Base-by-base conservation (phyloP, 163 green algal species). In the Scenedesmus sp. region DNA sequence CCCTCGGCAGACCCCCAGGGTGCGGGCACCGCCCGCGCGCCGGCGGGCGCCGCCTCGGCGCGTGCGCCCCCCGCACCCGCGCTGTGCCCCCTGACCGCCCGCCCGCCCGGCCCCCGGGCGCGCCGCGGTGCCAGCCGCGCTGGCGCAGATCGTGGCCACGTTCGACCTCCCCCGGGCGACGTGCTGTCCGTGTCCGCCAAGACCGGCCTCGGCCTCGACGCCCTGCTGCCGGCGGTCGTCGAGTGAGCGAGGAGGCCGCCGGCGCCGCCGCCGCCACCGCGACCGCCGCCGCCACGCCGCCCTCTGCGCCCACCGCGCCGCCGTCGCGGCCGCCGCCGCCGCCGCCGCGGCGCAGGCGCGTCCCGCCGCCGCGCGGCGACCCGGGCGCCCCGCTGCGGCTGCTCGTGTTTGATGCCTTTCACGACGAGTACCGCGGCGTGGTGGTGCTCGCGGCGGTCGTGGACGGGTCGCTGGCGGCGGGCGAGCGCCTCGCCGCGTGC, bases 391-490 rank as follows among this genome's bases (percentile, higher is more conserved):
- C 89, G 5, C 81, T 94, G 45, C 75, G 91, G 1, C 73, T 93
- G 84, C 87, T 98, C 71, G 84, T 98, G 33, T 97, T 98, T 75
- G 95, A 98, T 78, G 90, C 92, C 17, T 91, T 92, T 69, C 92
- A 96, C 63, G 93, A 97, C 83, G 78, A 92, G 56, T 96, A 93
- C 80, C 63, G 73, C 0, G 73, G 73, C 14, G 94, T 98, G 44
- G 85, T 98, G 17, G 95, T 87, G 78, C 79, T 95, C 50, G 81
- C 97, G 62, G 82, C 86, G 53, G 90, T 98, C 20, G 80, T 95
- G 31, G 92, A 97, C 70, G 94, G 94, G 1, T 22, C 33, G 3
- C 47, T 97, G 63, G 62, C 42, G 3, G 87, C 85, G 67, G 94
- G 93, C 9, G 89, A 96, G 58, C 78, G 36, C 11, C 66, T 98